Evolutionary conservation across 257 asterid genomes (phyloP).

Genomic region (Solanum peruvianum): DNA sequence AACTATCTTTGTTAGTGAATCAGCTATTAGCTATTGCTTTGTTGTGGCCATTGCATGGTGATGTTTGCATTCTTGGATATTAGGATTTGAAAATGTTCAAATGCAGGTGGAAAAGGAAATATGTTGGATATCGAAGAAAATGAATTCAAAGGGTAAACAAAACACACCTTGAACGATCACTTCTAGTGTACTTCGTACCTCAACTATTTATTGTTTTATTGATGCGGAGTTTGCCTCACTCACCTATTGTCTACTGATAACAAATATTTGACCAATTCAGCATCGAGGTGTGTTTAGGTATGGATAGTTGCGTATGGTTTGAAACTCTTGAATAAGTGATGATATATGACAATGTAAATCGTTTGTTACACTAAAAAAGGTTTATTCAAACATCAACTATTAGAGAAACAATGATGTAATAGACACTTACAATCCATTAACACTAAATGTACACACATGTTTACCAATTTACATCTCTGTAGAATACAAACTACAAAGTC

Average conservation of each 20-base stretch:
- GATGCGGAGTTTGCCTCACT: neutral
- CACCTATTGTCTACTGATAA: neutral
- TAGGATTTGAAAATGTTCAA: neutral
- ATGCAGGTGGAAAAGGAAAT: neutral
- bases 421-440: neutral
- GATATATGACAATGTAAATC: neutral
- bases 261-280: neutral
- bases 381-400: neutral
- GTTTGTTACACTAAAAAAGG: neutral
- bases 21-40: neutral
- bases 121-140: neutral
- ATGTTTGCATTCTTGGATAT: neutral
- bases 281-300: neutral
- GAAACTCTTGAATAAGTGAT: neutral
- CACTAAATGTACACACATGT: neutral
- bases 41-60: neutral
- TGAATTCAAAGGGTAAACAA: neutral
- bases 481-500: neutral
- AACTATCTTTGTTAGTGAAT: no score
- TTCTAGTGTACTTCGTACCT: neutral
- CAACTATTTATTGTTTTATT: no score
- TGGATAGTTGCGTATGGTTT: neutral
- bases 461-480: neutral
- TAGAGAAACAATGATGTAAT: neutral
- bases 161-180: neutral